Evolutionary conservation across 169 alveolate species (phyloP).

Genomic region (Cryptosporidium ubiquitum): DNA sequence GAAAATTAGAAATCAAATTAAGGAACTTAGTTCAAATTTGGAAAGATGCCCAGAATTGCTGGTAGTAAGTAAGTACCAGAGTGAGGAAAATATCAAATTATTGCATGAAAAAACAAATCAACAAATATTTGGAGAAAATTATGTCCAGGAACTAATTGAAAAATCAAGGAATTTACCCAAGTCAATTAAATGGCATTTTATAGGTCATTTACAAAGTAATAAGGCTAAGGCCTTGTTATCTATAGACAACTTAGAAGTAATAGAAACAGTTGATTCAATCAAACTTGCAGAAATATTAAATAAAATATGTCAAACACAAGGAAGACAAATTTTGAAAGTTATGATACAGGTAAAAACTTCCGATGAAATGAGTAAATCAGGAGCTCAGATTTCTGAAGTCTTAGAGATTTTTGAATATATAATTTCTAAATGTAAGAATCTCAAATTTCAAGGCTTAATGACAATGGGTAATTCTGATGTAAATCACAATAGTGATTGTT

Average conservation of each 20-base stretch:
- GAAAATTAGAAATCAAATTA: background rate
- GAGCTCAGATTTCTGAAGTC: slow-evolving; percentile 82
- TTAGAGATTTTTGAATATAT: slow-evolving; percentile 77
- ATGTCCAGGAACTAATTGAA: slow-evolving; percentile 88
- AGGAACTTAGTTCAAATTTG: background rate
- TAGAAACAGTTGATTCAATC: slow-evolving; percentile 91
- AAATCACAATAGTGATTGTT: slow-evolving; percentile 80
- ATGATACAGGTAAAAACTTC: slow-evolving; percentile 90
- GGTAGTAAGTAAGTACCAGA: slow-evolving; percentile 55
- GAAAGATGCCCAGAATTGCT: slow-evolving; percentile 40
- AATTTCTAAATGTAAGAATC: slow-evolving; percentile 80
- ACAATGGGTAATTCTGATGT: slow-evolving; percentile 80
- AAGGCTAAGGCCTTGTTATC: slow-evolving; percentile 87
- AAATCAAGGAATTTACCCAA: slow-evolving; percentile 87
- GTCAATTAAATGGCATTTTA: slow-evolving; percentile 93
- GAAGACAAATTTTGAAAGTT: slow-evolving; percentile 78
- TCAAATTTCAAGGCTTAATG: slow-evolving; percentile 92
- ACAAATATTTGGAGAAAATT: slow-evolving; percentile 93
- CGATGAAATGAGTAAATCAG: slow-evolving; percentile 88
- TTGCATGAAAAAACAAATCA: slow-evolving; percentile 82
- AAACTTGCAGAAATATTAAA: slow-evolving; percentile 87
- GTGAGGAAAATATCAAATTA: slow-evolving; percentile 32
- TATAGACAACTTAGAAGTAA: slow-evolving; percentile 83
- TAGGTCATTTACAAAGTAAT: slow-evolving; percentile 94
- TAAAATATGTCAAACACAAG: slow-evolving; percentile 78